Evolutionary conservation across 306 rosid genomes (phyloP).

Genomic region (Cicer yamashitae): DNA sequence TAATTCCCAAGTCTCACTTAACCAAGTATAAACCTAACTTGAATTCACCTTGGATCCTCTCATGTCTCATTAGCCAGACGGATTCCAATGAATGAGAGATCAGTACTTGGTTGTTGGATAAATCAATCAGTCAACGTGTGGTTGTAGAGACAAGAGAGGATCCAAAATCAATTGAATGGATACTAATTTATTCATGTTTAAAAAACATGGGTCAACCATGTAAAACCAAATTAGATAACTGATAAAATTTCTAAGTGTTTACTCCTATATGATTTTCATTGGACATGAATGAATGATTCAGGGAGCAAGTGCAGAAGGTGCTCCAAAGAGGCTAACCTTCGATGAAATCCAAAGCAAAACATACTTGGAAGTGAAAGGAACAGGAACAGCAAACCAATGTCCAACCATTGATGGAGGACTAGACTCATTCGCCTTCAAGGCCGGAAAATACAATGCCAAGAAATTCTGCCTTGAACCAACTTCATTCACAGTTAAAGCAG

Average conservation of each 20-base stretch:
- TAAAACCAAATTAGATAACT: background rate
- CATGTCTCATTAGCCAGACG: background rate
- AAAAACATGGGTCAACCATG: background rate
- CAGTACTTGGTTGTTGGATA: too few species aligned
- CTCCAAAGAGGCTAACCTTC: constrained; percentile 80
- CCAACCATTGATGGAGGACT: constrained; percentile 90
- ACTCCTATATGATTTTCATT: background rate
- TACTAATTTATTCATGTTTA: background rate
- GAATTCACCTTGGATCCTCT: background rate
- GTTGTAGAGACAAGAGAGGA: background rate
- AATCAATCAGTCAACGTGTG: background rate
- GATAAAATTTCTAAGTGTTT: background rate
- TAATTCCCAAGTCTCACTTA: background rate
- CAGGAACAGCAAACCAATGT: constrained; percentile 96
- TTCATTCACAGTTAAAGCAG: constrained; percentile 95
- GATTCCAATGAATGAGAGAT: background rate
- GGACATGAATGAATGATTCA: constrained; percentile 38
- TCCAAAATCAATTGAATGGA: background rate
- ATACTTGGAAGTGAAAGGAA: constrained; percentile 89
- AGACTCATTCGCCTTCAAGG: constrained; percentile 73
- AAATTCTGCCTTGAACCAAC: constrained; percentile 91
- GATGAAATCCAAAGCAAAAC: constrained; percentile 98
- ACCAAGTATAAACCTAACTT: background rate
- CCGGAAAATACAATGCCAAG: constrained; percentile 84
- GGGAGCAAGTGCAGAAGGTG: constrained; percentile 97